These are phyloP conservation scores for Melaleuca alternifolia DNA, from an alignment of 345 rosid genomes.

Conservation along the genomic window DNA sequence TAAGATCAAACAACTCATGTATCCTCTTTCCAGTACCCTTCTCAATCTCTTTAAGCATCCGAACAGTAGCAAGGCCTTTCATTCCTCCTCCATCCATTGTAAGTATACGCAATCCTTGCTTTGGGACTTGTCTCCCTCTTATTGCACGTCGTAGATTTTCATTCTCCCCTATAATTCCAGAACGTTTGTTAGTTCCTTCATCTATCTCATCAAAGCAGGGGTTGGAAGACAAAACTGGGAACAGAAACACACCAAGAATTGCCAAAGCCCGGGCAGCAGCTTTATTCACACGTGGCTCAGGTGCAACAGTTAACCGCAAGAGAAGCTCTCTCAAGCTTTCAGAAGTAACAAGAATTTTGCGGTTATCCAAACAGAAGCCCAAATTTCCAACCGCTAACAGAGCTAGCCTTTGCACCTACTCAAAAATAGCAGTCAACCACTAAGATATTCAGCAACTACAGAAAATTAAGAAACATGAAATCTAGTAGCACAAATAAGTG, in stretches of 20 bases:
- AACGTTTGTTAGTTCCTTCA: not conserved
- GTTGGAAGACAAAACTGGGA: not conserved
- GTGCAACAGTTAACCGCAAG: constrained; percentile 66
- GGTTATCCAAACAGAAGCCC: constrained; percentile 92
- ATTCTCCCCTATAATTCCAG: constrained; percentile 71
- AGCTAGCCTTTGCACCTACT: constrained; percentile 85
- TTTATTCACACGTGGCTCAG: constrained; percentile 78
- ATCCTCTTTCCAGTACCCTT: constrained; percentile 91
- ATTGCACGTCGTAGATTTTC: constrained; percentile 85
- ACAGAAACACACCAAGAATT: constrained; percentile 64
- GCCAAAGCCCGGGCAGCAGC: constrained; percentile 99
- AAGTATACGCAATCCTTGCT: constrained; percentile 92
- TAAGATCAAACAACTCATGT: constrained; percentile 93
- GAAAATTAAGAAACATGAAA: constrained; percentile 2
- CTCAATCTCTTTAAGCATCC: constrained; percentile 94
- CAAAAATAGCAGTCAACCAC: constrained; percentile 7
- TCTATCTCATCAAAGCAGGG: not conserved
- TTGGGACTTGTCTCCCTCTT: constrained; percentile 81
- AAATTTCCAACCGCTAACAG: constrained; percentile 89
- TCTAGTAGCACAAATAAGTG: not conserved
- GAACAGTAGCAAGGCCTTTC: constrained; percentile 98
- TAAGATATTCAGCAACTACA: not conserved
- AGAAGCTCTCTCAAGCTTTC: constrained; percentile 93
- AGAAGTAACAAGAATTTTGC: constrained; percentile 76
- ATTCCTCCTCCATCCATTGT: constrained; percentile 99